Evolutionary conservation across 2,329 filamentous ascomycete species (phyloP), one percentile per base, ranked within the genome.

Genomic region (Grosmannia serpens): DNA sequence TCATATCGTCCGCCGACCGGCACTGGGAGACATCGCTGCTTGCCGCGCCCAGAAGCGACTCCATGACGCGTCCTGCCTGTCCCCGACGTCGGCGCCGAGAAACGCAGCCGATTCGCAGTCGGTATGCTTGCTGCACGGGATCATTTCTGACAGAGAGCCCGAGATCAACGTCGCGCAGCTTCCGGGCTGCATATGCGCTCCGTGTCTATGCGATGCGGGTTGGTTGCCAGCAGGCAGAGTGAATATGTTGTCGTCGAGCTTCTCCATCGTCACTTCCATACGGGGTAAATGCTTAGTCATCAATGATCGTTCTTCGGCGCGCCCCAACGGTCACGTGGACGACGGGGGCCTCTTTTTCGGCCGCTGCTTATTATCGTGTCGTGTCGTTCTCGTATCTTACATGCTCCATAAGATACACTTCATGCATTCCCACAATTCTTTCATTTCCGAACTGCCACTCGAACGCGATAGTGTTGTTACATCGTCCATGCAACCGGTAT

Each of bases 1-100:
- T 73, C 8, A 84, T 68, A 31, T 83, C 77, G 22, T 77, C 73
- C 51, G 73, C 60, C 7, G 73, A 75, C 55, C 59, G 63, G 66
- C 74, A 75, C 20, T 57, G 46, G 26, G 58, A 47, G 49, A 58
- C 29, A 38, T 58, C 61, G 31, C 67, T 64, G 38, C 38, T 58
- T 10, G 56, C 58, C 22, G 56, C 58, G 10, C 59, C 47, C 10
- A 71, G 65, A 13, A 70, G 63, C 26, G 65, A 66, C 58, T 71
- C 67, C 70, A 72, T 72, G 20, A 53, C 62, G 58, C 13, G 9
- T 27, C 11, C 31, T 20, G 27, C 11, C 24, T 3, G 17, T 7
- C 29, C 47, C 22, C 24, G 26, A 24, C 47, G 26, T 17, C 13
- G 2, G 47, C 47, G 13, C 47, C 47, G 26, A 15, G 47, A 50